Evolutionary conservation across 1,284 basidiomycete genomes (phyloP).

Genomic region (Papiliotrema nemorosa): DNA sequence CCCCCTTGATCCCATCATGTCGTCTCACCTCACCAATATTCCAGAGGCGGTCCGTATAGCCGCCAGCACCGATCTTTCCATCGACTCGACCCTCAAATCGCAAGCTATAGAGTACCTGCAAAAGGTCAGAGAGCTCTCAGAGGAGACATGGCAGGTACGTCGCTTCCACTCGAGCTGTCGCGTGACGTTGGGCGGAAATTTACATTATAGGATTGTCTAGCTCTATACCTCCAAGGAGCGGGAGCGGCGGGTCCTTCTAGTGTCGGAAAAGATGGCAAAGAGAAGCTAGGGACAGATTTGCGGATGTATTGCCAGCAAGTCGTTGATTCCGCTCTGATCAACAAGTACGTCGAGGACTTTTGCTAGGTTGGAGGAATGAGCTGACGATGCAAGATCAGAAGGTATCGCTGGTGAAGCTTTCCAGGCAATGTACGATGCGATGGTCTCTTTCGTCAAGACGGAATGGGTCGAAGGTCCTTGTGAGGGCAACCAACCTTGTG

Average conservation of each 20-base stretch:
- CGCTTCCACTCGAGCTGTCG: background rate
- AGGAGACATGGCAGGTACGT: slow-evolving; percentile 51
- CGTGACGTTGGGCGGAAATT: background rate
- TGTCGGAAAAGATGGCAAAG: slow-evolving; percentile 47
- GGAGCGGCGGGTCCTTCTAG: slow-evolving; percentile 37
- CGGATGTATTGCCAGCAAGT: slow-evolving; percentile 50
- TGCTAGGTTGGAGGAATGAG: background rate
- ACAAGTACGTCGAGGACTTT: slow-evolving; percentile 30
- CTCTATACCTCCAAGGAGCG: slow-evolving; percentile 50
- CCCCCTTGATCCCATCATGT: slow-evolving; percentile 6
- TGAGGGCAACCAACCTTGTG: slow-evolving; percentile 47
- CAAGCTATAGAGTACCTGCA: slow-evolving; percentile 47
- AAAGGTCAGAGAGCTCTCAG: slow-evolving; percentile 45
- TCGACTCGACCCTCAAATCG: slow-evolving; percentile 40
- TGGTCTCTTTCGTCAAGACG: slow-evolving; percentile 45
- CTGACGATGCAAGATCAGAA: slow-evolving; percentile 27
- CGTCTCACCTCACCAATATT: slow-evolving; percentile 45
- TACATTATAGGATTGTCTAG: slow-evolving; percentile 42
- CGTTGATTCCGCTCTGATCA: slow-evolving; percentile 44
- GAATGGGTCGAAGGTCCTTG: slow-evolving; percentile 49
- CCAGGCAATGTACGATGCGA: slow-evolving; percentile 43
- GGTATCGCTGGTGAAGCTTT: slow-evolving; percentile 34
- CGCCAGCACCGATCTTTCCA: slow-evolving; percentile 34
- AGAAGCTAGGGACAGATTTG: slow-evolving; percentile 44
- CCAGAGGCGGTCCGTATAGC: slow-evolving; percentile 49